Percentiles rank a stretch among this genome's conserved stretches.
Conservation (phyloP, 2,329 filamentous ascomycete species). For the Colletotrichum theobromicola region DNA sequence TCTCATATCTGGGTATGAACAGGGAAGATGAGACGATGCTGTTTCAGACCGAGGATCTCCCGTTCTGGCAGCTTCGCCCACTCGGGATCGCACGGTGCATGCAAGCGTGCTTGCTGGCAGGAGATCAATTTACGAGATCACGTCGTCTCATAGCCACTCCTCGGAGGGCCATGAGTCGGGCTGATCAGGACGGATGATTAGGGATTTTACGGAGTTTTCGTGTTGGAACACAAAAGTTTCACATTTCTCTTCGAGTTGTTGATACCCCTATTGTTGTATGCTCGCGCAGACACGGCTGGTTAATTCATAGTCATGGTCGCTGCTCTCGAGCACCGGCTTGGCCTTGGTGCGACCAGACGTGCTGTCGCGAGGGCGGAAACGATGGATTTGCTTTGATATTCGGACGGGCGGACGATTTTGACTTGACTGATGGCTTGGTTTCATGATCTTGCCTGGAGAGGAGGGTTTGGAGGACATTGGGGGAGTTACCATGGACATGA, state of each 20-base stretch:
- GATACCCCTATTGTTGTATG: conserved; percentile 23
- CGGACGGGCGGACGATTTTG: background rate
- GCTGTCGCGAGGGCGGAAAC: background rate
- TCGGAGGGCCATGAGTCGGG: background rate
- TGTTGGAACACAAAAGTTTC: conserved; percentile 21
- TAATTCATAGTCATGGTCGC: background rate
- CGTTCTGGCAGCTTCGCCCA: background rate
- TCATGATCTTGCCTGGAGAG: background rate
- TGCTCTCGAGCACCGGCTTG: background rate
- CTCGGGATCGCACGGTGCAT: background rate
- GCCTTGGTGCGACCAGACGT: background rate
- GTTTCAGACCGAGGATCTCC: background rate
- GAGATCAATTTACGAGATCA: conserved; percentile 10
- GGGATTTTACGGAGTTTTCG: conserved; percentile 18
- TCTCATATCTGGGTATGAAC: background rate
- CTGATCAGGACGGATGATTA: conserved; percentile 12
- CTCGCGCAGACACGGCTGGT: background rate
- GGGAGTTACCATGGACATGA: background rate
- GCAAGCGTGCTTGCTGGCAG: conserved; percentile 8
- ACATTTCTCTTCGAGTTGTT: conserved; percentile 23
- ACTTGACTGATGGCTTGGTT: background rate
- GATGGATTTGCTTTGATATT: conserved; percentile 13
- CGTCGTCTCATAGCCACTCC: background rate
- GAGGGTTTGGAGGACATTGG: conserved; percentile 12
- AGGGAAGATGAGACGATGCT: background rate